These are phyloP conservation scores for Cercophora sp. DNA, from an alignment of 495 filamentous ascomycete genomes.

Conservation along the genomic window DNA sequence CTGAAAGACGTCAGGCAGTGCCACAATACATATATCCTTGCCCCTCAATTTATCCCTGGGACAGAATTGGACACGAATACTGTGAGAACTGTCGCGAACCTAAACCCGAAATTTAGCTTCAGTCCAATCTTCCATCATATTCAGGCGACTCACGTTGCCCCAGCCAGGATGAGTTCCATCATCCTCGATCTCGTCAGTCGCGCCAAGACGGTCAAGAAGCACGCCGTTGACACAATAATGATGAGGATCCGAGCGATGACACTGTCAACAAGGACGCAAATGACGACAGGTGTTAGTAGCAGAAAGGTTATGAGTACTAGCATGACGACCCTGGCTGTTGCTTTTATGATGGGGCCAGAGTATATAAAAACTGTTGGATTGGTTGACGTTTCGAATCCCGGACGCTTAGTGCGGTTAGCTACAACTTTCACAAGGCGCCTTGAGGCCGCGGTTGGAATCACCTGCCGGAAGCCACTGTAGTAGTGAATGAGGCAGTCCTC, in stretches of 20 bases:
- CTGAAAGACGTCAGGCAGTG: too few species aligned
- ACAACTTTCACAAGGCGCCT: slow-evolving; percentile 2
- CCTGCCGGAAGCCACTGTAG: slow-evolving; percentile 22
- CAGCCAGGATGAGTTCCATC: slow-evolving; percentile 31
- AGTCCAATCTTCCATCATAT: background rate
- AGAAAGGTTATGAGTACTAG: slow-evolving; percentile 25
- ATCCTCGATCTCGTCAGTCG: slow-evolving; percentile 26
- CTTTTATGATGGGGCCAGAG: slow-evolving; percentile 21
- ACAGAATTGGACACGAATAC: slow-evolving; percentile 7
- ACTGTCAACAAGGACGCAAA: slow-evolving; percentile 22
- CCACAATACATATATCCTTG: too few species aligned
- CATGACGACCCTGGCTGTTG: slow-evolving; percentile 22
- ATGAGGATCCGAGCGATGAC: slow-evolving; percentile 23
- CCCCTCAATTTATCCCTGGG: background rate
- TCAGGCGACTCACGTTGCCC: slow-evolving; percentile 27
- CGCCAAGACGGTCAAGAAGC: slow-evolving; percentile 24
- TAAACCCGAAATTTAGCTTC: background rate
- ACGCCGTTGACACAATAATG: slow-evolving; percentile 24
- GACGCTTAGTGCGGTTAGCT: background rate
- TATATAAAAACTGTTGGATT: slow-evolving; percentile 27
- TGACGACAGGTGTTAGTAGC: slow-evolving; percentile 30
- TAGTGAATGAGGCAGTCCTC: slow-evolving; percentile 25
- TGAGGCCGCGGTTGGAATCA: slow-evolving; percentile 6
- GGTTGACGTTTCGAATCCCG: slow-evolving; percentile 14
- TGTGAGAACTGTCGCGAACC: slow-evolving; percentile 7